A percentile compares a stretch with the other conserved stretches of the same genome.
Conservation (phyloP, 352 stramenopile genomes). For the Globisporangium takayamanum region DNA sequence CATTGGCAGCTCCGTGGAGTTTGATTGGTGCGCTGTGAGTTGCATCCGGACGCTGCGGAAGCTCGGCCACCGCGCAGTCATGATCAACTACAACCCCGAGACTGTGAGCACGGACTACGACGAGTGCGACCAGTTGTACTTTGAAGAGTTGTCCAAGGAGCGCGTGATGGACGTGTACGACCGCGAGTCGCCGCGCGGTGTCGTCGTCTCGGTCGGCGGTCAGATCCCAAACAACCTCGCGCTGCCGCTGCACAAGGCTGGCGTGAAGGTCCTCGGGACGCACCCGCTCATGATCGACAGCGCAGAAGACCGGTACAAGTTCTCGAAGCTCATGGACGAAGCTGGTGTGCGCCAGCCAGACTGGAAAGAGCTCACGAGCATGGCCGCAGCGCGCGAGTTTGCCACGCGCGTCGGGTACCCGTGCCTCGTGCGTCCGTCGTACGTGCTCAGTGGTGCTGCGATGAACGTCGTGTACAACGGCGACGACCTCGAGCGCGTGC, state of each 20-base stretch:
- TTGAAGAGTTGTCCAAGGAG: conserved; percentile 93
- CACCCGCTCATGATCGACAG: conserved; percentile 92
- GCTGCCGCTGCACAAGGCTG: conserved; percentile 84
- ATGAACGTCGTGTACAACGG: conserved; percentile 98
- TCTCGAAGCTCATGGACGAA: conserved; percentile 94
- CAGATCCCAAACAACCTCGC: conserved; percentile 97
- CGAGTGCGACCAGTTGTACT: conserved; percentile 97
- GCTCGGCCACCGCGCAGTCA: conserved; percentile 73
- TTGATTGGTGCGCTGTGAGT: conserved; percentile 96
- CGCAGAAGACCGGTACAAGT: conserved; percentile 92
- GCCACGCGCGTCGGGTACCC: conserved; percentile 92
- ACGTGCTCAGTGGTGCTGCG: conserved; percentile 95
- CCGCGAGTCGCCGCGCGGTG: conserved; percentile 73
- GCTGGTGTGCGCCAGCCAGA: conserved; percentile 83
- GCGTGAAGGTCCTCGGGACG: conserved; percentile 82
- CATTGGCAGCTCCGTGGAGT: conserved; percentile 96
- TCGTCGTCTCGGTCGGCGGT: conserved; percentile 92
- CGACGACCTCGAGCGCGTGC: conserved; percentile 78
- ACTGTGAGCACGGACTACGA: conserved; percentile 97
- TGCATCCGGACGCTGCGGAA: conserved; percentile 90
- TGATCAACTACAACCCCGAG: conserved; percentile 98
- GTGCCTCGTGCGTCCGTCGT: conserved; percentile 95
- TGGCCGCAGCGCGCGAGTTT: conserved; percentile 88
- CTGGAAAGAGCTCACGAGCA: conserved; percentile 89
- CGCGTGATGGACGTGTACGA: conserved; percentile 95